A percentile compares a stretch with the other conserved stretches of the same genome.
Evolutionary conservation across 495 filamentous ascomycete genomes (phyloP).

Genomic region (Penicillium steckii): DNA sequence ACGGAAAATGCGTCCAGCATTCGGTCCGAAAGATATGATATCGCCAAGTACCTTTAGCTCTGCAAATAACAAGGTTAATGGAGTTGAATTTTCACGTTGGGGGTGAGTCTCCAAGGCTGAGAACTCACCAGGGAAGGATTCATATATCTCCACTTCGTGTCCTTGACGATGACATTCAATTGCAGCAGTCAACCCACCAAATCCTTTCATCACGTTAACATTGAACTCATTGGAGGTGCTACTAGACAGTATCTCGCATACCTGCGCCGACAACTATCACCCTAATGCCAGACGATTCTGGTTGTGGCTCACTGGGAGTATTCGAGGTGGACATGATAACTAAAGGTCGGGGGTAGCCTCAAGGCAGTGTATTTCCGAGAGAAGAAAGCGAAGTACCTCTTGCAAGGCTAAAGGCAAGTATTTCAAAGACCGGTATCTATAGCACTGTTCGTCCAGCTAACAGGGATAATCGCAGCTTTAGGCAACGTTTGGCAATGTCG

Average conservation of each 20-base stretch:
- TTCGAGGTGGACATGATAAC: slow-evolving; percentile 4
- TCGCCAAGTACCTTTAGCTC: slow-evolving; percentile 59
- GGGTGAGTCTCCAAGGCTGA: no score
- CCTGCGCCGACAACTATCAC: slow-evolving; percentile 59
- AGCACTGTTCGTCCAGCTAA: background rate
- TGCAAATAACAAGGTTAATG: background rate
- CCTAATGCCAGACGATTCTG: slow-evolving; percentile 47
- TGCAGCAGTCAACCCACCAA: slow-evolving; percentile 62
- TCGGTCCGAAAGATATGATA: slow-evolving; percentile 64
- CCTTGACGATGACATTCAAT: slow-evolving; percentile 65
- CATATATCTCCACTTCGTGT: slow-evolving; percentile 59
- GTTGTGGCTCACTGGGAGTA: background rate
- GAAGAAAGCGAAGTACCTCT: background rate
- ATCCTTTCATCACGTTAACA: slow-evolving; percentile 36
- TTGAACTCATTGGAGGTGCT: no score
- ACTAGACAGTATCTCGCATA: background rate
- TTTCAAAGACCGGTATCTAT: no score
- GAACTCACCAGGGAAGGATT: slow-evolving; percentile 45
- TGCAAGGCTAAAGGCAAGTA: no score
- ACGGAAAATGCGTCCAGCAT: slow-evolving; percentile 55
- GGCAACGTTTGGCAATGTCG: background rate
- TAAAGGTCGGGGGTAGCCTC: background rate
- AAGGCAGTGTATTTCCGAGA: no score
- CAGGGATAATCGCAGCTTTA: slow-evolving; percentile 11
- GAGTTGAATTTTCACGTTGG: background rate